Evolutionary conservation across 2,329 filamentous ascomycete genomes (phyloP), one percentile per base, ranked within the genome.

Genomic region (Stagonosporopsis vannaccii): DNA sequence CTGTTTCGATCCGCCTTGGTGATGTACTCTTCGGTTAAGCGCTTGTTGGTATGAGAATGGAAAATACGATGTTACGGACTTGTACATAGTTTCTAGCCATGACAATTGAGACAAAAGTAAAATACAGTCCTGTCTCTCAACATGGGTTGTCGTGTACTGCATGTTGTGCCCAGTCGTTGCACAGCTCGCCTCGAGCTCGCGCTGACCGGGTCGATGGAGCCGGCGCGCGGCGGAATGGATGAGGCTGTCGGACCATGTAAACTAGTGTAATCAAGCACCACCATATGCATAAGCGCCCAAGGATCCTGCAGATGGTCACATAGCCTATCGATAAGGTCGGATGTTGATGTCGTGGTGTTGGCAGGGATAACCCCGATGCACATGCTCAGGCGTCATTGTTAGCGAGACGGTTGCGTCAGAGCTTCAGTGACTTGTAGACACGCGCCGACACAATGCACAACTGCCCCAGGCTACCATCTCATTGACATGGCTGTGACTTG

Each of bases 1-100:
- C 75, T 20, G 75, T 77, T 12, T 75, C 66, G 36, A 82, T 82
- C 65, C 72, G 79, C 59, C 72, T 82, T 30, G 79, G 78, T 46
- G 79, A 81, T 71, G 79, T 80, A 44, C 66, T 81, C 41, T 82
- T 82, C 70, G 79, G 33, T 36, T 36, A 36, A 36, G 17, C n/a
- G 40, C 17, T 17, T 26, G 6, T 8, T 23, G 15, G 7, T 25
- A 36, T 46, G 32, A 46, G 26, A 46, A 32, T 44, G 41, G 41
- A 32, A 32, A 15, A 15, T 13, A 35, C 11, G 42, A 35, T 49
- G 22, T 32, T 48, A 23, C 23, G 44, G 44, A 30, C 45, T 25
- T 55, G 51, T 55, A 56, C 26, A 50, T 50, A 56, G 33, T 17
- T 56, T 39, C 9, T 45, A 49, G 51, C 51, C 40, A 39, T n/a